Percentiles rank a stretch among this genome's conserved stretches.
Evolutionary conservation across 148 eudicot genomes (phyloP).

Genomic region (Heliamphora exappendiculata): DNA sequence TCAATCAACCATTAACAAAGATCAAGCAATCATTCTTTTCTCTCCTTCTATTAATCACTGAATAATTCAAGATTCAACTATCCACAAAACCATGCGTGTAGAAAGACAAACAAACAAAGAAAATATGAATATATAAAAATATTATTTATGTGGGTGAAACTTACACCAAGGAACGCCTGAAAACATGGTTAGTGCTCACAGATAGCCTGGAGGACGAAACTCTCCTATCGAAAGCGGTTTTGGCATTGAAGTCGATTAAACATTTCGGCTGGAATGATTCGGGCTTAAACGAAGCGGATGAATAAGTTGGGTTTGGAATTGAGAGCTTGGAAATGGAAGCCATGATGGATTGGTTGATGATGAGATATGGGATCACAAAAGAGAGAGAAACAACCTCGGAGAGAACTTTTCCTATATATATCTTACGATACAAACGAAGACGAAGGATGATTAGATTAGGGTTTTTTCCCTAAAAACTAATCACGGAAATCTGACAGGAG

Average conservation of each 20-base stretch:
- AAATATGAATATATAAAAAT: not conserved
- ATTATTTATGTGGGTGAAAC: not conserved
- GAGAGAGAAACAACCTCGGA: not conserved
- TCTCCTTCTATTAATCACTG: not conserved
- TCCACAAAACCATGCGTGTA: not conserved
- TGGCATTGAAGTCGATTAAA: constrained; percentile 12
- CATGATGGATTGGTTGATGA: constrained; percentile 20
- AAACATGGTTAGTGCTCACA: constrained; percentile 10
- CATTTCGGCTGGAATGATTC: constrained; percentile 16
- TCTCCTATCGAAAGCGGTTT: constrained; percentile 2
- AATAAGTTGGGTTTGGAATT: constrained; percentile 11
- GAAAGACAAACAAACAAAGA: not conserved
- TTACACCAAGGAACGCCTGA: constrained; percentile 18
- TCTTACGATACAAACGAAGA: not conserved
- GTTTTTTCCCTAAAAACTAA: not conserved
- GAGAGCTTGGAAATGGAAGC: constrained; percentile 35
- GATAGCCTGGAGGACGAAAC: constrained; percentile 21
- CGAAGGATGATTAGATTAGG: not conserved
- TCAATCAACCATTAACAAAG: not conserved
- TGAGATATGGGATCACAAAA: not conserved
- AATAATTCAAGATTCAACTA: not conserved
- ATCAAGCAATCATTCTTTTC: not conserved
- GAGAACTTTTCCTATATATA: not conserved
- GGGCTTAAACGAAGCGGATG: constrained; percentile 10
- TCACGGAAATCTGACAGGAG: not conserved